These are phyloP conservation scores for Tricholoma sp. DNA, from an alignment of 768 basidiomycete genomes.

Conservation along the genomic window DNA sequence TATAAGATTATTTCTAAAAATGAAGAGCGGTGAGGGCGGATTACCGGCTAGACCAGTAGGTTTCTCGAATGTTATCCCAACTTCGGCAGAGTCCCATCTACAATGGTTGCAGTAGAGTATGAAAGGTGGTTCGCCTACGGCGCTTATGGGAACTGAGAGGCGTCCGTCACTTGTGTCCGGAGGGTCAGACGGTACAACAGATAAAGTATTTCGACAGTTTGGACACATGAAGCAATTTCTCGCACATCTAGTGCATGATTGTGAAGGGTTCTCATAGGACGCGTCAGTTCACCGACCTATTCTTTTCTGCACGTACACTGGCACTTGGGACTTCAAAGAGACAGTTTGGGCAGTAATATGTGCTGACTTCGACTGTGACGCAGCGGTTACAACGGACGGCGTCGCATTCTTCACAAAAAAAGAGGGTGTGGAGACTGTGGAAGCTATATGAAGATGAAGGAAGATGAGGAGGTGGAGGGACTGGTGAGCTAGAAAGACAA, in stretches of 20 bases:
- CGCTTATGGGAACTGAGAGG: conserved; percentile 45
- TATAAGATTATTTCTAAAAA: neutral
- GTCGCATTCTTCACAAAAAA: conserved; percentile 99
- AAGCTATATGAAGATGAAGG: conserved; percentile 77
- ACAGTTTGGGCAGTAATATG: conserved; percentile 98
- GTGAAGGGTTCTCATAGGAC: conserved; percentile 2
- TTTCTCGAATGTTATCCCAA: conserved; percentile 93
- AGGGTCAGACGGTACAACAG: conserved; percentile 88
- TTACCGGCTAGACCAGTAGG: conserved; percentile 91
- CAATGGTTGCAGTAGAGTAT: conserved; percentile 90
- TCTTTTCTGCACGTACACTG: conserved; percentile 97
- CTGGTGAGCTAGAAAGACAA: conserved; percentile 53
- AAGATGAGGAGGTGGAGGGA: conserved; percentile 71
- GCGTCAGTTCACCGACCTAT: conserved; percentile 49
- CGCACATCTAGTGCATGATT: conserved; percentile 66
- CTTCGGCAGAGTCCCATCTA: conserved; percentile 90
- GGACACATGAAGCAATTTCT: conserved; percentile 98
- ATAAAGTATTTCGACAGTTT: conserved; percentile 82
- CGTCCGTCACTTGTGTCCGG: conserved; percentile 56
- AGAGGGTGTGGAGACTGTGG: conserved; percentile 79
- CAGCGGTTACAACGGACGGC: conserved; percentile 91
- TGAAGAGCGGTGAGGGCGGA: conserved; percentile 17
- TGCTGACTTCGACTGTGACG: conserved; percentile 88
- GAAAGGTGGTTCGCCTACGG: conserved; percentile 83
- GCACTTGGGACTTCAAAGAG: conserved; percentile 98